Evolutionary conservation across 306 rosid species (phyloP), one percentile per base, ranked within the genome.

Genomic region (Bauhinia variegata): DNA sequence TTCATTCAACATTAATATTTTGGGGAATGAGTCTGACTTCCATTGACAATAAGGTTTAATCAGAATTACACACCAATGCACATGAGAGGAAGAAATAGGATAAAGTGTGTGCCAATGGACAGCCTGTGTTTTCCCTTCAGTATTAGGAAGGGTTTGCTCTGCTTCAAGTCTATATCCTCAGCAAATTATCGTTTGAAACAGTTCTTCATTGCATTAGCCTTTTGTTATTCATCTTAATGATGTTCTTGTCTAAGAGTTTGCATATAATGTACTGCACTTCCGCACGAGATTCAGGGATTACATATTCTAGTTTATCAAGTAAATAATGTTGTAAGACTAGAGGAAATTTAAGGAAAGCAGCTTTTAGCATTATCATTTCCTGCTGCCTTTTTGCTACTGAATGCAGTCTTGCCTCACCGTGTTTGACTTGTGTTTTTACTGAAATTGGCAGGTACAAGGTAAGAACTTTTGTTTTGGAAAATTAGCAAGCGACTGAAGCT

Each of bases 371-470:
- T 68, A 63, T 19, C 38, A 48, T 78, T 47, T 16, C 15, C 18
- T 30, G 31, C 59, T 59, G 68, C 75, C 23, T 4, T 8, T 43
- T 15, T 71, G 53, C 69, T 17, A 14, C 50, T 61, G 51, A 13
- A 51, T 49, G 48, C 19, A 3, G 5, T 65, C 61, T 51, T 71
- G 11, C 18, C 28, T 6, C 4, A 49, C 49, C 18, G 12, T 46
- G 38, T 47, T 58, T 74, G 62, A 57, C 73, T 31, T 55, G 11
- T 55, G 42, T 55, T 6, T 9, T 12, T 60, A 19, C 37, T 43
- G 28, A 74, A 65, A 34, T 37, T 51, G 51, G 38, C 61, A 79
- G 79, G 79, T 43, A 13, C 60, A 63, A 51, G 70, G 46, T 43
- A 42, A 62, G 76, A 36, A 68, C 14, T 39, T 7, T 41, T 60